Evolutionary conservation across 106 monocot species (phyloP).

Genomic region (Dendrobium huoshanense): DNA sequence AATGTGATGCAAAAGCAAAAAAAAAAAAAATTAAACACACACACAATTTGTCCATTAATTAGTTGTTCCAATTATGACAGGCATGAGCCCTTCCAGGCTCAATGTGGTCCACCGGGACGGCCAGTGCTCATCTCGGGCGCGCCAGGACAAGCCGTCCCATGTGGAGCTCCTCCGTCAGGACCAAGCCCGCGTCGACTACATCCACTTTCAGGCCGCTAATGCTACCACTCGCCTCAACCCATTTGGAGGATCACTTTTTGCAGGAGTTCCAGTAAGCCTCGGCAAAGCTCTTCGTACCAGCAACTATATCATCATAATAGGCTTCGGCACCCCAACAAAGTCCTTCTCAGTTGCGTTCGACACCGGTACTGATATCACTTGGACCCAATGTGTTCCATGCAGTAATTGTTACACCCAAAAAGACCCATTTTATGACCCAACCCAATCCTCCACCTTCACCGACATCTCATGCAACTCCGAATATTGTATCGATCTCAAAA

Average conservation of each 20-base stretch:
- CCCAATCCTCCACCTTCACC: conserved; percentile 10
- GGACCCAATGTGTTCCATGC: conserved; percentile 19
- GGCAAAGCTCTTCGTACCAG: conserved; percentile 3
- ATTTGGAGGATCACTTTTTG: too few species aligned
- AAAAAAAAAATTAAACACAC: too few species aligned
- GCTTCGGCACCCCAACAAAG: conserved; percentile 11
- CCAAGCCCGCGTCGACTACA: conserved; percentile 13
- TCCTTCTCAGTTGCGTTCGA: conserved; percentile 14
- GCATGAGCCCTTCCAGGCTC: background rate
- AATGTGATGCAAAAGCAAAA: too few species aligned
- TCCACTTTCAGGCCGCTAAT: background rate
- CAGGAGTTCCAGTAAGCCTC: background rate
- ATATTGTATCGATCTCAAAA: conserved; percentile 13
- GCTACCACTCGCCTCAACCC: background rate
- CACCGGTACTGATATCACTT: conserved; percentile 24
- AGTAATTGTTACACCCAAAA: conserved; percentile 6
- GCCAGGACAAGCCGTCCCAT: background rate
- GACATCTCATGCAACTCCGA: conserved; percentile 22
- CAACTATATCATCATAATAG: conserved; percentile 10
- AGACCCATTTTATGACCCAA: conserved; percentile 11
- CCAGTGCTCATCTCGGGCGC: conserved; percentile 13
- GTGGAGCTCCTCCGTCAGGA: background rate
- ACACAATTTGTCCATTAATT: too few species aligned
- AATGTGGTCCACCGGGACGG: conserved; percentile 14
- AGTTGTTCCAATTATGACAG: too few species aligned